Conservation (phyloP, 352 stramenopile genomes). For the Phytophthora pistaciae region DNA sequence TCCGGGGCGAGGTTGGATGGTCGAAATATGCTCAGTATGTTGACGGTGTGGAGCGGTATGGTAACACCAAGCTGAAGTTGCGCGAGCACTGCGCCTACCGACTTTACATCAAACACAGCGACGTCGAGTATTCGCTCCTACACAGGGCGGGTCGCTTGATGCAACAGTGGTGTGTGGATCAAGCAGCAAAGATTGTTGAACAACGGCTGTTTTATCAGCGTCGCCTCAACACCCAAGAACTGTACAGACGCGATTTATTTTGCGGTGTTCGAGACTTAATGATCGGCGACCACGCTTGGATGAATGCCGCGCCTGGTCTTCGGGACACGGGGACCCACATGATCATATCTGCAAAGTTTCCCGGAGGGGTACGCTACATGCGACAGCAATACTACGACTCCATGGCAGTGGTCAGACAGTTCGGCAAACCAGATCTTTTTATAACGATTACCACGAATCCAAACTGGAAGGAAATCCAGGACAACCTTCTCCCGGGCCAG, state of each 20-base stretch:
- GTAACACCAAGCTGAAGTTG: not conserved
- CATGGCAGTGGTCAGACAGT: constrained; percentile 49
- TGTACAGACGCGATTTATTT: not conserved
- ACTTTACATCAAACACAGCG: not conserved
- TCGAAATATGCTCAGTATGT: not conserved
- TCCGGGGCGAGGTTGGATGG: not conserved
- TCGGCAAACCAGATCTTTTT: constrained; percentile 54
- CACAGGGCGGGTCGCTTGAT: not conserved
- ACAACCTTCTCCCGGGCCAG: constrained; percentile 8
- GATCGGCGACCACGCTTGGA: not conserved
- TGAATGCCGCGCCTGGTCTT: not conserved
- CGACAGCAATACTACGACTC: constrained; percentile 42
- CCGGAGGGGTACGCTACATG: constrained; percentile 14
- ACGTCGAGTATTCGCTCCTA: constrained; percentile 4
- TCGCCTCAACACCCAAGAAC: not conserved
- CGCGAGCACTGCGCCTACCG: constrained; percentile 4
- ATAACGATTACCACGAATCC: constrained; percentile 63
- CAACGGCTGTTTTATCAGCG: not conserved
- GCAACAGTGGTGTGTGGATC: constrained; percentile 11
- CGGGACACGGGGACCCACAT: constrained; percentile 1
- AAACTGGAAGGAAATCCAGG: constrained; percentile 45
- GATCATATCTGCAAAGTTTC: not conserved
- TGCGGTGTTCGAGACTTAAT: not conserved
- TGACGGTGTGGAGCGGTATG: not conserved
- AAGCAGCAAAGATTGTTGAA: constrained; percentile 2